Conservation (phyloP, 1,139 yeast species). For the Blastobotrys ciferrii region DNA sequence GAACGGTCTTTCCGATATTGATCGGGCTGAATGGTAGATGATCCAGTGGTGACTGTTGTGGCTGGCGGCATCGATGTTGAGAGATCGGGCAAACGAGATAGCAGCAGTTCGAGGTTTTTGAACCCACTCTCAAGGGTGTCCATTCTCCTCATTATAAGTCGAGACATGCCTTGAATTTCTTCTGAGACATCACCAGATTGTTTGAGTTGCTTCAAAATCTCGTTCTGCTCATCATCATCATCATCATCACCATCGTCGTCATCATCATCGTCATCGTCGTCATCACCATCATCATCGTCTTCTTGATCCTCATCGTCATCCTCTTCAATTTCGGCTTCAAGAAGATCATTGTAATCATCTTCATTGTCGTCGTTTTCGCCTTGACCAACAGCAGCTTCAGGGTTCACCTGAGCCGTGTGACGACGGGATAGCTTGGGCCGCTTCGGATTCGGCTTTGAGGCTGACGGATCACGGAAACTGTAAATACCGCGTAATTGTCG, state of each 20-base stretch:
- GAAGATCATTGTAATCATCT: not conserved
- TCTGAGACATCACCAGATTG: slow-evolving; percentile 15
- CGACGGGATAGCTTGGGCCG: not conserved
- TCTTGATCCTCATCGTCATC: slow-evolving; percentile 9
- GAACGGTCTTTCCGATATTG: too few relatives aligned
- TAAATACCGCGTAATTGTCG: not conserved
- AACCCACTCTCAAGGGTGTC: slow-evolving; percentile 23
- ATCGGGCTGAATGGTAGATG: not conserved
- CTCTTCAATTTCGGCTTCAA: slow-evolving; percentile 6
- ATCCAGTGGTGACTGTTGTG: not conserved
- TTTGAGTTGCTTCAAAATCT: slow-evolving; percentile 7
- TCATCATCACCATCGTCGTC: slow-evolving; percentile 5
- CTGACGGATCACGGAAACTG: not conserved
- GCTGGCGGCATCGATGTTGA: not conserved
- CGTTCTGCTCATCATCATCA: slow-evolving; percentile 9
- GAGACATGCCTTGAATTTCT: slow-evolving; percentile 21
- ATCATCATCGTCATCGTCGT: slow-evolving; percentile 9
- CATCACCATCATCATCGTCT: slow-evolving; percentile 9
- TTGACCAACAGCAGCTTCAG: too few relatives aligned
- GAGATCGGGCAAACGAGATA: slow-evolving; percentile 14
- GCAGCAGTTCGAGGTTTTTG: slow-evolving; percentile 22
- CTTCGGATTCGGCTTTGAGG: not conserved
- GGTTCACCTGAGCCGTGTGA: slow-evolving; percentile 5
- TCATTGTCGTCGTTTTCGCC: slow-evolving; percentile 1
- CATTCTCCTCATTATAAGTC: slow-evolving; percentile 22